Base-by-base conservation (phyloP, 805 yeast genomes). In the Starmerella tilneyi region DNA sequence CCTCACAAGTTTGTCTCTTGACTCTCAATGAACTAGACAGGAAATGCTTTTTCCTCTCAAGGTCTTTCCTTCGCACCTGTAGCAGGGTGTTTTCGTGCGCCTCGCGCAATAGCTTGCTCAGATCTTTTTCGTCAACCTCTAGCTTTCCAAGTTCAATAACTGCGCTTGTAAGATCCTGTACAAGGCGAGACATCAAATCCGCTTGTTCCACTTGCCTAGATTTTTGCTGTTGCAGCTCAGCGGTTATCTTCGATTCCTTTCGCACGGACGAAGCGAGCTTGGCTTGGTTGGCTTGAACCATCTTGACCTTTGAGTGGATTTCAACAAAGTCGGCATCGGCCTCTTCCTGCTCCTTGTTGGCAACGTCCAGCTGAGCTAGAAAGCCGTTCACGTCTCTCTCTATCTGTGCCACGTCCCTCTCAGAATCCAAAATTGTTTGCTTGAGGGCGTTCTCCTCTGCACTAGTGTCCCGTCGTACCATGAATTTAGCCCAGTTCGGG, bases 401-500 rank as follows among this genome's bases (percentile, higher is more conserved):
- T 23, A 19, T 22, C 11, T 15, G 23, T 9, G 8, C 35, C 12
- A 5, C n/a, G 35, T 19, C 23, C 4, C 13, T 6, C 5, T 32
- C 2, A 11, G 12, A n/a, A 6, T 2, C 4, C 13, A 12, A n/a
- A 19, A 32, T 9, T 15, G 9, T 5, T 5, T 26, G 6, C 7
- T 11, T 45, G 2, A 23, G 9, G 4, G 26, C 9, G 5, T 19
- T 21, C 20, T 30, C 16, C 6, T 31, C 22, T 9, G 3, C 3
- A 12, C 16, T 20, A 0, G 36, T 35, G 36, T 48, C 44, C 2
- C 15, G 23, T 8, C 24, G 19, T 5, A 41, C 28, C 53, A 51
- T 44, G 23, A 44, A 38, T n/a, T 15, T 12, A 11, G 49, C 45
- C 47, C 48, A 44, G 3, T 1, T 2, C 3, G 43, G 39, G 1